Percentiles rank a stretch among this genome's conserved stretches.
phyloP scores from a whole-genome alignment of 2,329 filamentous ascomycete genomes.

The Aspergillus aculeatinus region DNA sequence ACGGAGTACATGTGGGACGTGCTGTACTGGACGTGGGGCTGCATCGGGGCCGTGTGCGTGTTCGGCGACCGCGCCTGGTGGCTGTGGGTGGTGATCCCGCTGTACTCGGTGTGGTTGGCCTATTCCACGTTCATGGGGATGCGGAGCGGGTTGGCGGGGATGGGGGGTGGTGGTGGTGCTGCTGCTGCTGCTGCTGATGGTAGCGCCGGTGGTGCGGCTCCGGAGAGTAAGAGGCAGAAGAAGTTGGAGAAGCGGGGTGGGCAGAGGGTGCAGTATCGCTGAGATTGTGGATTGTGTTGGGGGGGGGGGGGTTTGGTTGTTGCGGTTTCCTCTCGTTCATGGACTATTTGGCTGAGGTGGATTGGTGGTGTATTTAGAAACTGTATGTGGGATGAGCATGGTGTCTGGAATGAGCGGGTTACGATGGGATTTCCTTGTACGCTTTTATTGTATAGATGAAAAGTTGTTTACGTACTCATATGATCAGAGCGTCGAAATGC shows the following conservation, averaged over 20 bases:
- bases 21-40: constrained; percentile 89
- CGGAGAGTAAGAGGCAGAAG: constrained; percentile 53
- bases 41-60: constrained; percentile 67
- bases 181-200: constrained; percentile 27
- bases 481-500: too few relatives aligned
- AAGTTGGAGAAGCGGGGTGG: constrained; percentile 55
- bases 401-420: too few relatives aligned
- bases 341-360: too few relatives aligned
- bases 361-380: too few relatives aligned
- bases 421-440: too few relatives aligned
- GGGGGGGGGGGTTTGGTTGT: neutral
- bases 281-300: constrained; percentile 7
- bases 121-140: constrained; percentile 50
- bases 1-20: constrained; percentile 99
- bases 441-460: too few relatives aligned
- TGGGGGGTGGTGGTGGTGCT: constrained; percentile 39
- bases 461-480: too few relatives aligned
- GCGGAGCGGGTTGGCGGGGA: constrained; percentile 45
- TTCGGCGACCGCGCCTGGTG: constrained; percentile 80
- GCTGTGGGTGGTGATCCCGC: constrained; percentile 54
- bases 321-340: neutral
- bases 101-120: constrained; percentile 49
- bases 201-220: constrained; percentile 16
- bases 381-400: too few relatives aligned
- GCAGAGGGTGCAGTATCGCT: constrained; percentile 46